Percentiles rank a stretch among this genome's conserved stretches.
Evolutionary conservation across 1,284 basidiomycete species (phyloP).

Genomic region (Cronartium ribicola): DNA sequence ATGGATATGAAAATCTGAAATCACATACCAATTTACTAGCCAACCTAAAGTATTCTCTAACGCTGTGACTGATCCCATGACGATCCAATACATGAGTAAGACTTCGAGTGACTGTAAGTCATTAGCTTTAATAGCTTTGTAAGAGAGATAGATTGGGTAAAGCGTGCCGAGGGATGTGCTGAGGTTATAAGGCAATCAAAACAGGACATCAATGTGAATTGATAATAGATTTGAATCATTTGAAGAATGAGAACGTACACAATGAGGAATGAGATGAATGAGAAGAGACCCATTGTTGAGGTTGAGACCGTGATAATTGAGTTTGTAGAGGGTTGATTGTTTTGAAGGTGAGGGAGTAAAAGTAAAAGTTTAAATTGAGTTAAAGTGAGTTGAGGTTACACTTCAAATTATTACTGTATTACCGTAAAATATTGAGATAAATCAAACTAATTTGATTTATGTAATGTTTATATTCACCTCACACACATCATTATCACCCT

Average conservation of each 20-base stretch:
- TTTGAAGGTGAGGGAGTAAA: no score
- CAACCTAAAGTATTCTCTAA: constrained; percentile 38
- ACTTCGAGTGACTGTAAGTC: constrained; percentile 38
- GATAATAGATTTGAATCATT: not conserved
- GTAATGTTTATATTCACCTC: no score
- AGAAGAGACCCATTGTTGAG: constrained; percentile 33
- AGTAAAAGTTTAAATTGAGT: no score
- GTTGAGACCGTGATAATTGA: no score
- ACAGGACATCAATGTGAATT: not conserved
- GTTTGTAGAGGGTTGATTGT: no score
- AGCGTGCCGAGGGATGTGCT: constrained; percentile 36
- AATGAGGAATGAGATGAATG: constrained; percentile 28
- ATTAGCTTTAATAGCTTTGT: constrained; percentile 41
- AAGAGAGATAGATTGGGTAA: constrained; percentile 41
- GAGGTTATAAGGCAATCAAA: not conserved
- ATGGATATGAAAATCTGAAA: not conserved
- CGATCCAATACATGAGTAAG: constrained; percentile 41
- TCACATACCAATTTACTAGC: constrained; percentile 31
- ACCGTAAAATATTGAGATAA: no score
- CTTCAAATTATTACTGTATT: no score
- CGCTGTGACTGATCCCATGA: constrained; percentile 32
- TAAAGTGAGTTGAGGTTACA: no score
- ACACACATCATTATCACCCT: no score
- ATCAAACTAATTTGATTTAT: no score
- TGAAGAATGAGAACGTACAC: constrained; percentile 19